Base-by-base conservation (phyloP, 176 grass and related monocot genomes). In the Phoenix dactylifera region DNA sequence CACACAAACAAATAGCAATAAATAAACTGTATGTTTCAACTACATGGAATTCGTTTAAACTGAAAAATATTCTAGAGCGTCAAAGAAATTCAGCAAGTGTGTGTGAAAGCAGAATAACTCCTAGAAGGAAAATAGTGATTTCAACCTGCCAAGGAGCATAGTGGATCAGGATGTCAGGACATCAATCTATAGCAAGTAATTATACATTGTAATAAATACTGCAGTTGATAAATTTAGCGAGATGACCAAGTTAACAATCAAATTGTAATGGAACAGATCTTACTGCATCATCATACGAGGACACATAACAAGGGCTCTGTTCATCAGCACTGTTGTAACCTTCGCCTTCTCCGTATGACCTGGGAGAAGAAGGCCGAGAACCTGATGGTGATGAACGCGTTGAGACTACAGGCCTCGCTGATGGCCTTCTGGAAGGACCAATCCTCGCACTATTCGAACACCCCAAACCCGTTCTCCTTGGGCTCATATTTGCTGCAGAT, bases 261-360 rank as follows among this genome's bases (percentile, higher is more conserved):
- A 69, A 51, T 24, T 78, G 32, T 18, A 62, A 76, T 19, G 58
- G 24, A 67, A 70, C 25, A 76, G 20, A 83, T 64, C 88, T 83
- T 86, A 98, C 94, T 76, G 24, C 66, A 63, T 99, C 94, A 79
- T 85, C 67, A 66, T 86, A 92, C 35, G 62, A 80, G 4, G 68
- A 89, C 14, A 63, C 48, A 26, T 86, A 92, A 74, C 88, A 83
- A 23, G 81, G 82, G 16, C 82, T 85, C 59, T 93, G 94, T 64
- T 99, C 94, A 68, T 99, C 94, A 26, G 94, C 84, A 72, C 94
- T 99, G 64, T 99, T 99, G 57, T 99, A 99, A 62, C 94, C 94
- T 80, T 99, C 94, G 16, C 76, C 78, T 67, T 99, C 94, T 26
- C 65, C 72, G 58, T 85, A 61, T 58, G 87, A 86, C 53, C 88